phyloP scores from a whole-genome alignment of 108 stramenopile genomes.

The Bacterosira constricta region DNA sequence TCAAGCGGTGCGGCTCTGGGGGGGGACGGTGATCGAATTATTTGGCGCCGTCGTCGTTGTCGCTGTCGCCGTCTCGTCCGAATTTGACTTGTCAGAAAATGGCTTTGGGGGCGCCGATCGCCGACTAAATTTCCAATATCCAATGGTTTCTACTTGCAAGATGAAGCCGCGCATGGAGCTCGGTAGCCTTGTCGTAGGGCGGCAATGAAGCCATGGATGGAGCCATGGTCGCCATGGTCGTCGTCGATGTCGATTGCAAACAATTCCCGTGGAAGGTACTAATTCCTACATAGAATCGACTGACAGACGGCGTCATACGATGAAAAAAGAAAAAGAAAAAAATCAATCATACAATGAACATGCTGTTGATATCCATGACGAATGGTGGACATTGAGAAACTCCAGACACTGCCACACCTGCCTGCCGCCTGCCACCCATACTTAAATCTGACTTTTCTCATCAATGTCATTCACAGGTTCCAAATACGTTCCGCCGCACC shows the following conservation, averaged over 20 bases:
- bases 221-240: not conserved
- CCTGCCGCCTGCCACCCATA: not conserved
- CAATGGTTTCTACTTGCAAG: too few species aligned
- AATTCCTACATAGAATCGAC: constrained; percentile 1
- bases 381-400: too few species aligned
- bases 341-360: too few species aligned
- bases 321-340: not conserved
- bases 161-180: too few species aligned
- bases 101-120: too few species aligned
- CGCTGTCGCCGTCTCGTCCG: not conserved
- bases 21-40: not conserved
- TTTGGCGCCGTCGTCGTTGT: not conserved
- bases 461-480: constrained; percentile 52
- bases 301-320: not conserved
- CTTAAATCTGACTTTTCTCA: not conserved
- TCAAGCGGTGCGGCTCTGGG: not conserved
- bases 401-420: too few species aligned
- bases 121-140: too few species aligned
- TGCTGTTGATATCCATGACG: too few species aligned
- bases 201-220: not conserved
- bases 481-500: constrained; percentile 95
- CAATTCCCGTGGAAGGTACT: not conserved
- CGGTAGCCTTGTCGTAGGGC: too few species aligned
- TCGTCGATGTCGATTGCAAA: not conserved
- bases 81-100: too few species aligned